phyloP scores from a whole-genome alignment of 2,329 filamentous ascomycete genomes.

The Tolypocladium album region DNA sequence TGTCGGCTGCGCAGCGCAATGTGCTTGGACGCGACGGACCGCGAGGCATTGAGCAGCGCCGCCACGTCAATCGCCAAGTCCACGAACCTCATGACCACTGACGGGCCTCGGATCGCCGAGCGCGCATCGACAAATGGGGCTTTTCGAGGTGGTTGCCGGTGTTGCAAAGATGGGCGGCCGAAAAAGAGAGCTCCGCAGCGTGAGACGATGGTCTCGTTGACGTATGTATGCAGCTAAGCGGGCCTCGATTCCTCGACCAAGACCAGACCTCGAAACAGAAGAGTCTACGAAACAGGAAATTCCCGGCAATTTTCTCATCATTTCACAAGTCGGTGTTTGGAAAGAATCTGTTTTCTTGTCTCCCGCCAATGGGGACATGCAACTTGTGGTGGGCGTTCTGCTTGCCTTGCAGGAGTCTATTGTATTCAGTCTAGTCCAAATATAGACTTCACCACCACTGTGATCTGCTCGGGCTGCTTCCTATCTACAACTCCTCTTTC shows the following conservation, averaged over 20 bases:
- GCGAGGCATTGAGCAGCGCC: slow-evolving; percentile 58
- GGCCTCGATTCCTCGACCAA: slow-evolving; percentile 1
- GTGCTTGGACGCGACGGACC: slow-evolving; percentile 55
- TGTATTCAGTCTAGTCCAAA: not conserved
- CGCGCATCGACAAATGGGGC: slow-evolving; percentile 11
- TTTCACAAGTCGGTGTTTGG: too few relatives aligned
- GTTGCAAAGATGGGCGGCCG: not conserved
- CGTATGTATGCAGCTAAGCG: slow-evolving; percentile 19
- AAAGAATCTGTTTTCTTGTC: not conserved
- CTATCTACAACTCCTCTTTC: not conserved
- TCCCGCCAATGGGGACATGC: not conserved
- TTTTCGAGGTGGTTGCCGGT: not conserved
- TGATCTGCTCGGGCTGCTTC: not conserved
- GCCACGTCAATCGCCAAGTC: slow-evolving; percentile 59
- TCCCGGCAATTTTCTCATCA: not conserved
- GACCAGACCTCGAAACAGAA: not conserved
- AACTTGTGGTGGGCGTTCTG: not conserved
- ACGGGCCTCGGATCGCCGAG: slow-evolving; percentile 10
- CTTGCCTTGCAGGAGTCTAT: not conserved
- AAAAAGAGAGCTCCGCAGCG: not conserved
- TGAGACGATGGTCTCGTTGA: not conserved
- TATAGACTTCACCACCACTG: not conserved
- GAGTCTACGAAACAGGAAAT: not conserved
- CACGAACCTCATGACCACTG: slow-evolving; percentile 44
- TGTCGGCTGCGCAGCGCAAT: slow-evolving; percentile 45